Percentiles rank a stretch among this genome's conserved stretches.
Evolutionary conservation across 2,329 filamentous ascomycete species (phyloP).

Genomic region (Aspergillus sp.): DNA sequence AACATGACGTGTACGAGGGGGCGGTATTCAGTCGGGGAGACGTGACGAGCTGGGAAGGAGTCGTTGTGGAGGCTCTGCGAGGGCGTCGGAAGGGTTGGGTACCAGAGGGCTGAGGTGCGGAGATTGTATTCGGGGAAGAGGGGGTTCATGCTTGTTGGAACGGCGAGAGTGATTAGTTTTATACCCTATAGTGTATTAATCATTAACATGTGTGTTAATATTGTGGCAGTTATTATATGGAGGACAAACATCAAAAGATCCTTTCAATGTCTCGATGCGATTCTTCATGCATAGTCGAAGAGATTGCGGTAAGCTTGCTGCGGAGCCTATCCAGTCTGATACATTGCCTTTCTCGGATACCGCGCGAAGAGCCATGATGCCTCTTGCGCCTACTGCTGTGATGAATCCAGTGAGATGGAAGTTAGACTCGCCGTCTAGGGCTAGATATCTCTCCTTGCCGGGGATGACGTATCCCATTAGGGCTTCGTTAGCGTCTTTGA

Average conservation of each 20-base stretch:
- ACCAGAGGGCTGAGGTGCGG: constrained; percentile 14
- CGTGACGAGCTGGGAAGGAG: constrained; percentile 4
- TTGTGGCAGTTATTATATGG: too few relatives aligned
- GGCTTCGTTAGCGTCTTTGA: neutral
- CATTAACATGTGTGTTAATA: too few relatives aligned
- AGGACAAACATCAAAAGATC: constrained; percentile 11
- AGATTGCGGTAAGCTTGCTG: constrained; percentile 8
- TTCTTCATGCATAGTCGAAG: constrained; percentile 11
- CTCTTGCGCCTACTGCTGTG: constrained; percentile 8
- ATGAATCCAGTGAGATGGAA: constrained; percentile 11
- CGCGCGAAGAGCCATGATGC: constrained; percentile 12
- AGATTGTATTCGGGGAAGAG: constrained; percentile 6
- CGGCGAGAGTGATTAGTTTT: constrained; percentile 13
- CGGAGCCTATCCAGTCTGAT: constrained; percentile 11
- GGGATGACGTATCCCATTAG: neutral
- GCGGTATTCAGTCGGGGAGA: constrained; percentile 7
- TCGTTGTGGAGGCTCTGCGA: constrained; percentile 7
- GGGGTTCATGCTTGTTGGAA: constrained; percentile 7
- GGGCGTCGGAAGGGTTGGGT: constrained; percentile 10
- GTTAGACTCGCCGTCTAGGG: constrained; percentile 5
- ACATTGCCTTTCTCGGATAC: constrained; percentile 6
- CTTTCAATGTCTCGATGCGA: constrained; percentile 10
- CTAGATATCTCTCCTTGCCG: neutral
- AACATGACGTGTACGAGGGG: constrained; percentile 14
- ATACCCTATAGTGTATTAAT: constrained; percentile 6